Evolutionary conservation across 768 basidiomycete species (phyloP).

Genomic region (Amyloporia xantha): DNA sequence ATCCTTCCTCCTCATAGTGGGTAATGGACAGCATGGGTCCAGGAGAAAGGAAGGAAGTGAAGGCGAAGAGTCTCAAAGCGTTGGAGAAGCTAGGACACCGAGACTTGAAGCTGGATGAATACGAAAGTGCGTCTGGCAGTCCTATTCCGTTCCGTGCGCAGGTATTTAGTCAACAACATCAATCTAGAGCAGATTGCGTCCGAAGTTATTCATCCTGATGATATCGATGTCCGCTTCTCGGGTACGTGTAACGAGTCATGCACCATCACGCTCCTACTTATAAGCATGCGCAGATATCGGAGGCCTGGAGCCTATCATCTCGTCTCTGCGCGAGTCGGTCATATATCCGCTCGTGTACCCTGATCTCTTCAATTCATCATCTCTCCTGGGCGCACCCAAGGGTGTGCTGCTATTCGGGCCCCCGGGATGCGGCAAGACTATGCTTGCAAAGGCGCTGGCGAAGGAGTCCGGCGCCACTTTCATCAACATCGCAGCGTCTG

Average conservation of each 20-base stretch:
- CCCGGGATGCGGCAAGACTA: slow-evolving; percentile 98
- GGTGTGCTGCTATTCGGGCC: slow-evolving; percentile 95
- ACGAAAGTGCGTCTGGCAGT: slow-evolving; percentile 67
- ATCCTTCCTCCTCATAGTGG: slow-evolving; percentile 41
- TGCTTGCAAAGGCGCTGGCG: slow-evolving; percentile 97
- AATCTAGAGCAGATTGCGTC: slow-evolving; percentile 76
- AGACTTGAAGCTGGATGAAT: slow-evolving; percentile 77
- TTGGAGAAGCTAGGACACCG: slow-evolving; percentile 65
- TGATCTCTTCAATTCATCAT: slow-evolving; percentile 74
- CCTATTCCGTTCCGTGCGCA: background rate
- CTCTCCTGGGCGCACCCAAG: slow-evolving; percentile 87
- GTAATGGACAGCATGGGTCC: slow-evolving; percentile 44
- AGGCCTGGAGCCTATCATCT: slow-evolving; percentile 86
- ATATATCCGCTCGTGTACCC: slow-evolving; percentile 94
- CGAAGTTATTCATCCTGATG: slow-evolving; percentile 89
- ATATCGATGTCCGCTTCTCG: slow-evolving; percentile 68
- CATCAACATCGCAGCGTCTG: slow-evolving; percentile 78
- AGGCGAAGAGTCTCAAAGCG: slow-evolving; percentile 64
- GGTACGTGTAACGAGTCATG: slow-evolving; percentile 38
- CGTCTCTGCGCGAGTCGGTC: slow-evolving; percentile 87
- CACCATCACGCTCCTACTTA: background rate
- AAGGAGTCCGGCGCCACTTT: slow-evolving; percentile 97
- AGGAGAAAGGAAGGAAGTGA: slow-evolving; percentile 51
- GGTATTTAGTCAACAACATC: background rate
- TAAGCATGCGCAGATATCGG: slow-evolving; percentile 60